phyloP scores from a whole-genome alignment of 148 eudicot genomes.

The Diospyros kaki region DNA sequence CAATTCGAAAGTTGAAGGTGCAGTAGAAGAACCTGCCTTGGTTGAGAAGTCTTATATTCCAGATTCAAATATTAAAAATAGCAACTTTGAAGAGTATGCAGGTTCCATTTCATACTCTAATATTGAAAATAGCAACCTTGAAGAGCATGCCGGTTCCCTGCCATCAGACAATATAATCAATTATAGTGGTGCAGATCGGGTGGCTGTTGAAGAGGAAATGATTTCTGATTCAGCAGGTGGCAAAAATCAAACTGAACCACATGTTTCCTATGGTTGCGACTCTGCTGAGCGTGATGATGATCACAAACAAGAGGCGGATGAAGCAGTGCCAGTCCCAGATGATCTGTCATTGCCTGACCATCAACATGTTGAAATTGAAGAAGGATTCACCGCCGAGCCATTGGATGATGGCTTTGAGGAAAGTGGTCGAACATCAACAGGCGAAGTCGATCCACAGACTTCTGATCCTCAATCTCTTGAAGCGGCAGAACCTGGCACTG shows the following conservation, averaged over 20 bases:
- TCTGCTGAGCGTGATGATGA: conserved; percentile 2
- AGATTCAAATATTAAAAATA: conserved; percentile 16
- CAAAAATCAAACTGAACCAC: conserved; percentile 8
- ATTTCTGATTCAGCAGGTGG: background rate
- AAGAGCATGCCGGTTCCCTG: background rate
- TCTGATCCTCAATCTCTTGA: background rate
- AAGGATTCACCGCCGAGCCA: conserved; percentile 5
- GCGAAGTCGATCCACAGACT: background rate
- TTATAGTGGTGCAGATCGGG: conserved; percentile 15
- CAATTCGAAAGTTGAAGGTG: conserved; percentile 20
- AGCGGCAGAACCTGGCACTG: background rate
- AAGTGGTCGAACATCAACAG: background rate
- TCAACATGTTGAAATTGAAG: conserved; percentile 9
- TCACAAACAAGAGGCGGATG: background rate
- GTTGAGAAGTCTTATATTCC: conserved; percentile 28
- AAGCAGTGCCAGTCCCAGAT: background rate
- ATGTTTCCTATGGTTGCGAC: conserved; percentile 14
- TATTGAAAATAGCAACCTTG: conserved; percentile 17
- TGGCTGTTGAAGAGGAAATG: conserved; percentile 12
- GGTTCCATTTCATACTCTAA: conserved; percentile 19
- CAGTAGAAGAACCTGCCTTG: conserved; percentile 13
- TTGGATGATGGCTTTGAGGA: conserved; percentile 3
- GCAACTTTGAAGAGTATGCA: conserved; percentile 1
- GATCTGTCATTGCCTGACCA: background rate
- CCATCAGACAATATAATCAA: conserved; percentile 13